Conservation (phyloP, 139 green algal genomes). For the Chlamydomonas schloesseri region DNA sequence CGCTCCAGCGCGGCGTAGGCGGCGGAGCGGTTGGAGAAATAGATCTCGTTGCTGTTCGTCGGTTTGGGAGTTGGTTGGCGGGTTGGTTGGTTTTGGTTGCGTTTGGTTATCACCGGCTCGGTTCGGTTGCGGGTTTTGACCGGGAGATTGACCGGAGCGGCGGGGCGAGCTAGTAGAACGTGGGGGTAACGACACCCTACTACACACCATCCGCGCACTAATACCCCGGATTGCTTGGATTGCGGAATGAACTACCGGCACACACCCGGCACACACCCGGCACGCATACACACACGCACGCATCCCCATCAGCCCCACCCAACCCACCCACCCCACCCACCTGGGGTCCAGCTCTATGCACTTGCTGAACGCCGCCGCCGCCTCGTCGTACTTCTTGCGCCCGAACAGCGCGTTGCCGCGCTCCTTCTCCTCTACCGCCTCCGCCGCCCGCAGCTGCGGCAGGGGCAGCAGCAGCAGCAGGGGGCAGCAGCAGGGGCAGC, state of each 20-base stretch:
- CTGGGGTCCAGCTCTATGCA: conserved; percentile 84
- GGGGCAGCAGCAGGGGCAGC: neutral
- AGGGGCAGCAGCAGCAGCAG: neutral
- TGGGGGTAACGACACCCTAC: no score
- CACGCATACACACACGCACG: no score
- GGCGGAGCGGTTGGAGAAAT: conserved; percentile 86
- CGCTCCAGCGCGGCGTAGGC: conserved; percentile 60
- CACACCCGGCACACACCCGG: no score
- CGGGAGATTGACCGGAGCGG: no score
- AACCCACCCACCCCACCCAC: conserved; percentile 22
- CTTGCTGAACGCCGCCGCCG: conserved; percentile 72
- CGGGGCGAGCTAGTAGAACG: no score
- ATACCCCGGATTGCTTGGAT: no score
- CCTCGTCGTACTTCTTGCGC: conserved; percentile 68
- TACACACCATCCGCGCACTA: no score
- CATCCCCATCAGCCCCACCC: no score
- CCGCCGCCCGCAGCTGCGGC: conserved; percentile 48
- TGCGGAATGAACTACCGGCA: no score
- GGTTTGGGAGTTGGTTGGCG: neutral
- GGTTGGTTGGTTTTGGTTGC: no score
- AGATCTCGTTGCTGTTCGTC: conserved; percentile 77
- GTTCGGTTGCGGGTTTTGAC: no score
- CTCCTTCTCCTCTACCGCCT: conserved; percentile 78
- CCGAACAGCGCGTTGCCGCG: conserved; percentile 80
- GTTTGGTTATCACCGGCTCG: no score